These are phyloP conservation scores for Austroboletus novae-zelandiae DNA, from an alignment of 1,284 basidiomycete species.

Conservation along the genomic window DNA sequence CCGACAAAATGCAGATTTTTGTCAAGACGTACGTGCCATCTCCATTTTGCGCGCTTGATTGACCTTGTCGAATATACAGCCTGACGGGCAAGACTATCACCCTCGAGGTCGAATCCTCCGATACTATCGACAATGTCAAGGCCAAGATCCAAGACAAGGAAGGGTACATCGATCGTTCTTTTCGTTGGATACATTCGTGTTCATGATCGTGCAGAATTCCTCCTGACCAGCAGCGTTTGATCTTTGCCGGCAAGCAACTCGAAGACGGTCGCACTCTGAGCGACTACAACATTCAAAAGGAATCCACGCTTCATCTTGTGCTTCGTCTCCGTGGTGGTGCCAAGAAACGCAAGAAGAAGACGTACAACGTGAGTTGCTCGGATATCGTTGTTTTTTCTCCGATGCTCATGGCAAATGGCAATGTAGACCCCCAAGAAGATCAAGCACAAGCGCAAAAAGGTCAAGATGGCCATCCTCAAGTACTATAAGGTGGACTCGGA, in stretches of 20 bases:
- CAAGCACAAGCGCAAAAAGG: constrained; percentile 99
- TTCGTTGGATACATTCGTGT: not conserved
- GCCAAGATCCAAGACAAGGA: constrained; percentile 52
- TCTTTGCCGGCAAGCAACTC: constrained; percentile 98
- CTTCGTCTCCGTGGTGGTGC: constrained; percentile 95
- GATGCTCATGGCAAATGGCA: not conserved
- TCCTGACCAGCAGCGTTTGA: constrained; percentile 57
- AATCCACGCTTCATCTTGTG: constrained; percentile 94
- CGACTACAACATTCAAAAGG: constrained; percentile 96
- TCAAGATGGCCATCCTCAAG: constrained; percentile 99
- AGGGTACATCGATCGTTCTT: constrained; percentile 51
- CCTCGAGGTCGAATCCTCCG: no score
- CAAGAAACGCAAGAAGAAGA: constrained; percentile 99
- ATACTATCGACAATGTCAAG: no score
- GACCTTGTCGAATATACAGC: no score
- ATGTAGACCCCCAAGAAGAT: constrained; percentile 97
- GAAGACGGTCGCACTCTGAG: constrained; percentile 89
- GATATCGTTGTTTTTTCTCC: not conserved
- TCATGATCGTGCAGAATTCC: constrained; percentile 44
- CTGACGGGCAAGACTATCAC: no score
- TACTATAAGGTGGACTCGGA: constrained; percentile 99
- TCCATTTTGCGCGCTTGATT: no score
- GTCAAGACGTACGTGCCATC: constrained; percentile 77
- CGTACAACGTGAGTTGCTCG: constrained; percentile 70
- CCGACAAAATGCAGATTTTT: constrained; percentile 86